Evolutionary conservation across 108 stramenopile species (phyloP), one percentile per base, ranked within the genome.

Genomic region (Conticribra guillardii): DNA sequence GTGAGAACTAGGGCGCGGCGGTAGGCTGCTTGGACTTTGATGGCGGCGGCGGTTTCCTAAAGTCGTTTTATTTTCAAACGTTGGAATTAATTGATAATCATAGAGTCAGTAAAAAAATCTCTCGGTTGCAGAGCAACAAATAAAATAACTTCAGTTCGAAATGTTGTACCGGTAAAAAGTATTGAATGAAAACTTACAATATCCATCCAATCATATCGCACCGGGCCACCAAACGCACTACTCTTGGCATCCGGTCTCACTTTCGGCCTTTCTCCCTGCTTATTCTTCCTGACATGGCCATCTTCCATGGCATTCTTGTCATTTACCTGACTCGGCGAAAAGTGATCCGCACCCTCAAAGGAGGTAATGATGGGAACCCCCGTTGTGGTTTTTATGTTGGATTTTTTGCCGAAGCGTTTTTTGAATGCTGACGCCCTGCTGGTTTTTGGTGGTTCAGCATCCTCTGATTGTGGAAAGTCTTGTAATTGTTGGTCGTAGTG

Each of bases 141-240:
- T n/a, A n/a, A n/a, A n/a, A n/a, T n/a, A n/a, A n/a, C n/a, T n/a
- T n/a, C n/a, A n/a, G n/a, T n/a, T n/a, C n/a, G n/a, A n/a, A n/a
- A n/a, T n/a, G n/a, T n/a, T n/a, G n/a, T n/a, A n/a, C n/a, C n/a
- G n/a, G n/a, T n/a, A n/a, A n/a, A n/a, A n/a, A 41, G 37, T 11
- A 41, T 41, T 41, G 11, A 41, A 41, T 41, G 37, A 5, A 41
- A 41, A 41, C 37, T 41, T 11, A 41, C 91, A 67, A 94, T 83
- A 80, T 94, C 92, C 64, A 94, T 88, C 92, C 92, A 94, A 71
- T 94, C 92, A 76, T 90, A 94, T n/a, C 92, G 78, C 2, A 87
- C 76, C 2, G 89, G 86, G 17, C 92, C 92, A 16, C 71, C 45
- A 71, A 91, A 94, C 26, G 92, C 92, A 9, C 87, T 74, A 7